phyloP scores from a whole-genome alignment of 2,329 filamentous ascomycete species.

The Penicillium occitanis region DNA sequence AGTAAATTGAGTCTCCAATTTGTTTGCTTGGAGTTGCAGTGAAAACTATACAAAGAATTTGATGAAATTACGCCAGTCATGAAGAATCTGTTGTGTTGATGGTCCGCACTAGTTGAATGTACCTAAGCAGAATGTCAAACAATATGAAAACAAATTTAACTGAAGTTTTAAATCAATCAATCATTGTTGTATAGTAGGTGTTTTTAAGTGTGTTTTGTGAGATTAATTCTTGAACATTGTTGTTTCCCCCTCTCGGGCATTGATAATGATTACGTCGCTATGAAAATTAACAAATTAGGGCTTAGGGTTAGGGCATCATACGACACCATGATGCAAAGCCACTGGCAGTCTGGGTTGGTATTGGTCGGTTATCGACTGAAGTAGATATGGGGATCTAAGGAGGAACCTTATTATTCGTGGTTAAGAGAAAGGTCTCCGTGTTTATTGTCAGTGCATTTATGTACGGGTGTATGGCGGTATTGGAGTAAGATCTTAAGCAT shows the following conservation, averaged over 20 bases:
- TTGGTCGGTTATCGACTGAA: too few species aligned
- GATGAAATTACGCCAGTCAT: not conserved
- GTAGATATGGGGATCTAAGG: too few species aligned
- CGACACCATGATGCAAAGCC: too few species aligned
- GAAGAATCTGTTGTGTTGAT: not conserved
- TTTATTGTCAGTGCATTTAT: too few species aligned
- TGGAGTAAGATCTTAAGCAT: too few species aligned
- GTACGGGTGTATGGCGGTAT: too few species aligned
- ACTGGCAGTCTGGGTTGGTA: too few species aligned
- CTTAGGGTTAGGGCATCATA: too few species aligned
- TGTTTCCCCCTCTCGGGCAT: not conserved
- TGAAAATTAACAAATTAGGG: too few species aligned
- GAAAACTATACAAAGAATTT: not conserved
- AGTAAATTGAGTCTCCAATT: not conserved
- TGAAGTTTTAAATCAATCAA: not conserved
- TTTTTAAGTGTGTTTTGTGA: not conserved
- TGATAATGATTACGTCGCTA: too few species aligned
- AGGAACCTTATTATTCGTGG: too few species aligned
- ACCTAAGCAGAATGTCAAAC: not conserved
- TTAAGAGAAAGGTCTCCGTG: too few species aligned
- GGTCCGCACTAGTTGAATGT: not conserved
- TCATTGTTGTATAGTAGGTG: not conserved
- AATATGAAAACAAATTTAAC: not conserved
- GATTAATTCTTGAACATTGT: not conserved
- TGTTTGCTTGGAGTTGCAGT: not conserved